These are phyloP conservation scores for Umbilicus rupestris DNA, from an alignment of 164 flowering plant genomes.

Conservation along the genomic window DNA sequence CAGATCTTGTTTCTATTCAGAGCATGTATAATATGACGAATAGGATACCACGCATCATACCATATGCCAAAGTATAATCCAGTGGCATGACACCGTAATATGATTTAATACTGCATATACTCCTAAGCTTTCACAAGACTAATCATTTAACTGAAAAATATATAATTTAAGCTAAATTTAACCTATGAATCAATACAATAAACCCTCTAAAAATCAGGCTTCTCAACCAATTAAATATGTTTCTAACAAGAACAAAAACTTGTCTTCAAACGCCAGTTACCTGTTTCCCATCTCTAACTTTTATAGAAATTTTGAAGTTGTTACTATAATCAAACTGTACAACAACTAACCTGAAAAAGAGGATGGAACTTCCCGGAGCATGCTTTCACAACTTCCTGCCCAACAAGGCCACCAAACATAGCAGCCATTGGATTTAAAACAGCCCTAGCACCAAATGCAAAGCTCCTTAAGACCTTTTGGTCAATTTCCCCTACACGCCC, in stretches of 20 bases:
- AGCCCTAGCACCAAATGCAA: constrained; percentile 77
- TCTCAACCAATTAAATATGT: background rate
- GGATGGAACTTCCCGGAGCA: constrained; percentile 96
- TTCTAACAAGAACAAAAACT: background rate
- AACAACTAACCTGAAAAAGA: constrained; percentile 52
- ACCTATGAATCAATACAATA: background rate
- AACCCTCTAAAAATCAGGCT: background rate
- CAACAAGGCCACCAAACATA: constrained; percentile 90
- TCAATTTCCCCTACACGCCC: constrained; percentile 47
- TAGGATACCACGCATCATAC: background rate
- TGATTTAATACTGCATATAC: background rate
- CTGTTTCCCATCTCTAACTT: background rate
- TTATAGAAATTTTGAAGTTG: background rate
- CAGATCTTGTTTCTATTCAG: background rate
- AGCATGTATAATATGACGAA: background rate
- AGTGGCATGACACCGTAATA: background rate
- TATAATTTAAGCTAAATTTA: background rate
- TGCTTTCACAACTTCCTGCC: constrained; percentile 85
- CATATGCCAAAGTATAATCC: background rate
- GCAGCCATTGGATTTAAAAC: constrained; percentile 92
- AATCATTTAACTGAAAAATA: background rate
- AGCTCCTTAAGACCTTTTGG: constrained; percentile 45
- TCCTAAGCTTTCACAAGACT: background rate
- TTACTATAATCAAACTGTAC: background rate
- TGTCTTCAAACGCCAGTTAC: background rate